Percentiles rank a stretch among this genome's conserved stretches.
phyloP scores from a whole-genome alignment of 2,329 filamentous ascomycete genomes.

The Gaeumannomyces tritici region DNA sequence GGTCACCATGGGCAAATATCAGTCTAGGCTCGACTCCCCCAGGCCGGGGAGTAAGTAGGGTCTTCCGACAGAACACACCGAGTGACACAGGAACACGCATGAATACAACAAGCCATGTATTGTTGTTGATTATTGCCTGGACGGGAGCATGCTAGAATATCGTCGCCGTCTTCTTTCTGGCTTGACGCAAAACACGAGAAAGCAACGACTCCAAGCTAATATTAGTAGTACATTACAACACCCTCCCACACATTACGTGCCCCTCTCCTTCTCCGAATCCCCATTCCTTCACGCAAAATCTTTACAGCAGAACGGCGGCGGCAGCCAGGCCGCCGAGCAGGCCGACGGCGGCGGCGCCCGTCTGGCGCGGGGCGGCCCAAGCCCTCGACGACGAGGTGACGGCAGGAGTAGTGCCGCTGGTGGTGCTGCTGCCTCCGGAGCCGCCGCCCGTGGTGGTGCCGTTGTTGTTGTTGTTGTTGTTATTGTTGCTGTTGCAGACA shows the following conservation, averaged over 20 bases:
- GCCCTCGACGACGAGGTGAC: slow-evolving; percentile 6
- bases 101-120: no score
- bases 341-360: slow-evolving; percentile 8
- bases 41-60: no score
- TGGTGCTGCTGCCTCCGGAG: no score
- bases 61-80: no score
- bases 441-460: slow-evolving; percentile 1
- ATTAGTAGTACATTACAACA: neutral
- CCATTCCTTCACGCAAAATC: no score
- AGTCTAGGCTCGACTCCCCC: no score
- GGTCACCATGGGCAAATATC: neutral
- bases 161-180: no score
- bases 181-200: no score
- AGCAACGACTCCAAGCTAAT: no score
- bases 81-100: neutral
- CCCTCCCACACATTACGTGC: neutral
- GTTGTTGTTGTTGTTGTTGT: neutral
- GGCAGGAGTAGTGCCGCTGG: slow-evolving; percentile 1
- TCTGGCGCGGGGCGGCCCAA: slow-evolving; percentile 9
- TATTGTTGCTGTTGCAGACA: slow-evolving; percentile 11
- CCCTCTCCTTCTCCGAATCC: neutral
- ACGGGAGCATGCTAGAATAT: no score
- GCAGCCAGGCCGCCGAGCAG: slow-evolving; percentile 12
- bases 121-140: no score
- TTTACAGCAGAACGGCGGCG: slow-evolving; percentile 13